phyloP scores from a whole-genome alignment of 257 asterid species.

The Parsonsia alboflavescens region DNA sequence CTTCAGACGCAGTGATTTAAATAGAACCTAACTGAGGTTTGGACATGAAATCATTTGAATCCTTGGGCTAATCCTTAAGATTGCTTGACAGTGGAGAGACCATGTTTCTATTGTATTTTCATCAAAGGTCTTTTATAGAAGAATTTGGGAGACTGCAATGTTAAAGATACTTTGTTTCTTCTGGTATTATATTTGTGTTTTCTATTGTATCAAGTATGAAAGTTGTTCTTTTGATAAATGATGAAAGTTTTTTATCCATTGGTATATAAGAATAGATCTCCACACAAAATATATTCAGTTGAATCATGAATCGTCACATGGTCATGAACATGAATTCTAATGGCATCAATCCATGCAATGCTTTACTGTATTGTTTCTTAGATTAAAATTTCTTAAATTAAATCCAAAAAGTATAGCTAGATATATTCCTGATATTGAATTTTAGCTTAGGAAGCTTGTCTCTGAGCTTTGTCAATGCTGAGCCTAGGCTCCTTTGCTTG shows the following conservation, averaged over 20 bases:
- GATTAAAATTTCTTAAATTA: no score
- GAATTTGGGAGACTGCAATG: background rate
- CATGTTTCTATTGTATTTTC: background rate
- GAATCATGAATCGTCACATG: background rate
- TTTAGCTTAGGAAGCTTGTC: no score
- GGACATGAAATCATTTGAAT: no score
- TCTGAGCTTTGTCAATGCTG: no score
- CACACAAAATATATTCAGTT: background rate
- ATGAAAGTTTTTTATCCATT: background rate
- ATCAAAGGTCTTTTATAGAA: background rate
- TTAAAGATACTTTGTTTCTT: background rate
- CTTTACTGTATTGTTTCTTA: background rate
- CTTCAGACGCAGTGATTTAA: no score
- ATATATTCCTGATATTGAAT: no score
- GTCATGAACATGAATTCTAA: background rate
- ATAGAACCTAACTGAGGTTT: no score
- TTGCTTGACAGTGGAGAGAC: background rate
- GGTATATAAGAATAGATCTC: background rate
- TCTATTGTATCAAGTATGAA: background rate
- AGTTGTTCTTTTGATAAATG: background rate
- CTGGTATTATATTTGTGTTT: background rate
- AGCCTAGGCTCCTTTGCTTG: no score
- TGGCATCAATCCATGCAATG: background rate
- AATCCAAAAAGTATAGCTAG: no score
- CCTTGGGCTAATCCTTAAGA: background rate